Conservation (phyloP, 2,329 filamentous ascomycete genomes). For the Colletotrichum graminicola region DNA sequence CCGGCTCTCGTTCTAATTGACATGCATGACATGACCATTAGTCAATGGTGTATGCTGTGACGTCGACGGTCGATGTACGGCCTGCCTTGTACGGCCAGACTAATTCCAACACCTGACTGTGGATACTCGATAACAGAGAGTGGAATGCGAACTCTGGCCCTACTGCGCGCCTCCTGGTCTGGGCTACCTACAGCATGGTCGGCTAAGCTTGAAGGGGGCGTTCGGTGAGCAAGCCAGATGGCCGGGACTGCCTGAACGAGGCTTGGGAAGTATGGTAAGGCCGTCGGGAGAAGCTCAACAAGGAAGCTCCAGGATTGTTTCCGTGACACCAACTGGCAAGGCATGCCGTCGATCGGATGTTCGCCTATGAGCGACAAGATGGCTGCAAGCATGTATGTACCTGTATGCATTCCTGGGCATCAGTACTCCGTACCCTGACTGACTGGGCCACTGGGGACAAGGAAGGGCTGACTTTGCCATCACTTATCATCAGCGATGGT, state of each 20-base stretch:
- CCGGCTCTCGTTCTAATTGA: conserved; percentile 1
- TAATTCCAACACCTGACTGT: conserved; percentile 2
- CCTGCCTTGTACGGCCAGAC: neutral
- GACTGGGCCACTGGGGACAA: conserved; percentile 3
- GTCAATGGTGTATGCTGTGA: conserved; percentile 12
- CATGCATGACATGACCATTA: conserved; percentile 11
- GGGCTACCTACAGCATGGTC: neutral
- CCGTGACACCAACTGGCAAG: neutral
- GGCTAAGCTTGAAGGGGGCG: conserved; percentile 6
- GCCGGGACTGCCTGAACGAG: conserved; percentile 14
- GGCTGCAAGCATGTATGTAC: neutral
- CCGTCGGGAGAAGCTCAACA: conserved; percentile 8
- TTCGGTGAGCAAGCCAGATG: conserved; percentile 27
- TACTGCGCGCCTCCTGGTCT: conserved; percentile 1
- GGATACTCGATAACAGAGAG: conserved; percentile 4
- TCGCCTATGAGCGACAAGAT: neutral
- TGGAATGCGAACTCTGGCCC: neutral
- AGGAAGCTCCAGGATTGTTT: conserved; percentile 1
- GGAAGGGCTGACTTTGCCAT: neutral
- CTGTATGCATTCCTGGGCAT: neutral
- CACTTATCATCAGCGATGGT: conserved; percentile 5
- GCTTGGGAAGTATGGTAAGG: conserved; percentile 5
- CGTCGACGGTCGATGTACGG: conserved; percentile 25
- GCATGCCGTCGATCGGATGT: neutral
- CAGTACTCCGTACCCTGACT: conserved; percentile 1